A percentile compares a stretch with the other conserved stretches of the same genome.
Conservation (phyloP, 2,329 filamentous ascomycete genomes). For the Leptographium flavum region DNA sequence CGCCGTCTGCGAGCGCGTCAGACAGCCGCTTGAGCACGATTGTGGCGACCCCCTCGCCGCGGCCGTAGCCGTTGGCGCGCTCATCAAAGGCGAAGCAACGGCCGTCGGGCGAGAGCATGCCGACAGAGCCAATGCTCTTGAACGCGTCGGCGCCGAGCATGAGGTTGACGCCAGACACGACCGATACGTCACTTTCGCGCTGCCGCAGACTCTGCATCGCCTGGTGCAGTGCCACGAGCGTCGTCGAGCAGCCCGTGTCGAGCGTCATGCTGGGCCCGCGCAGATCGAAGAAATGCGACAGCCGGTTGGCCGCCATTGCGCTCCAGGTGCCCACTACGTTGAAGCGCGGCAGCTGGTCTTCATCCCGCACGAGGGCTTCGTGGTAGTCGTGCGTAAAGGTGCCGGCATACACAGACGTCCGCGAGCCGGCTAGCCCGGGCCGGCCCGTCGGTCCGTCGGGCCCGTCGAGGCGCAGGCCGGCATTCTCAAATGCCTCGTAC, state of each 20-base stretch:
- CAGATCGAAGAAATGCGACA: slow-evolving; percentile 22
- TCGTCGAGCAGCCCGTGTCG: slow-evolving; percentile 25
- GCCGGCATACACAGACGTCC: slow-evolving; percentile 20
- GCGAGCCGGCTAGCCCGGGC: slow-evolving; percentile 13
- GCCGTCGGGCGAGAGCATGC: slow-evolving; percentile 11
- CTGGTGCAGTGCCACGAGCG: slow-evolving; percentile 17
- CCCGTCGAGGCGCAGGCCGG: slow-evolving; percentile 29
- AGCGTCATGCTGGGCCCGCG: slow-evolving; percentile 21
- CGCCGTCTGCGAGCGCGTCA: slow-evolving; percentile 4
- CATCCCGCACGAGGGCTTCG: slow-evolving; percentile 4
- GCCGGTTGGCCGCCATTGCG: slow-evolving; percentile 19
- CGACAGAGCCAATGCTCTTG: slow-evolving; percentile 7
- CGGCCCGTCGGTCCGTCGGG: slow-evolving; percentile 27
- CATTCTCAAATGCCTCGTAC: slow-evolving; percentile 39
- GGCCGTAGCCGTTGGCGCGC: slow-evolving; percentile 28
- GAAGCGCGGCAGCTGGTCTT: slow-evolving; percentile 10
- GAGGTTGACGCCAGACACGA: slow-evolving; percentile 19
- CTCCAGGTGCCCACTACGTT: slow-evolving; percentile 15
- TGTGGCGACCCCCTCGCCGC: slow-evolving; percentile 27
- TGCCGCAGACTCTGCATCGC: slow-evolving; percentile 16
- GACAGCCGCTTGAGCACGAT: slow-evolving; percentile 28
- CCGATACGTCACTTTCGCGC: slow-evolving; percentile 13
- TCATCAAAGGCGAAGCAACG: slow-evolving; percentile 21
- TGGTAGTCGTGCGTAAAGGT: slow-evolving; percentile 17
- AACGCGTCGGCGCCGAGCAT: slow-evolving; percentile 17